Conservation (phyloP, 495 filamentous ascomycete species). For the Xylaria telfairii region DNA sequence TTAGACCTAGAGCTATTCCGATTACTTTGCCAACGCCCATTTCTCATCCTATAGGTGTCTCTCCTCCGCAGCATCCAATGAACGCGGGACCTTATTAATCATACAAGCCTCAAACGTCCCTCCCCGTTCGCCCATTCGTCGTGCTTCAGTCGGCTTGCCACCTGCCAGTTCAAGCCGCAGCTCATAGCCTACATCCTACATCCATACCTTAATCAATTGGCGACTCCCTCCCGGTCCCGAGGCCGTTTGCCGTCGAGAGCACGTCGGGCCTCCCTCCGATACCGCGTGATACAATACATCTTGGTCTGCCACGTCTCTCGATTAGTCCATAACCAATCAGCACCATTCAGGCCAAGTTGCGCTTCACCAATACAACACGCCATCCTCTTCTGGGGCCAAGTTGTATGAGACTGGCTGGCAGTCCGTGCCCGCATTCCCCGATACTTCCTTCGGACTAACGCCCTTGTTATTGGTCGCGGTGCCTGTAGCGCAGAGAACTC, state of each 20-base stretch:
- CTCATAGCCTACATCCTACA: no score
- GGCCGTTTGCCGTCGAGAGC: slow-evolving; percentile 1
- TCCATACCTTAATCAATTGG: background rate
- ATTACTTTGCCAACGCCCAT: background rate
- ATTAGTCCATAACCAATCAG: slow-evolving; percentile 10
- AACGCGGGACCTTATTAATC: background rate
- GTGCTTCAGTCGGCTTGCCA: background rate
- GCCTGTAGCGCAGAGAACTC: background rate
- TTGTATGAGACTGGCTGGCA: background rate
- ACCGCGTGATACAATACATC: slow-evolving; percentile 12
- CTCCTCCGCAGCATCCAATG: background rate
- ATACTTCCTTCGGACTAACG: background rate
- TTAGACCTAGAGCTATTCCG: background rate
- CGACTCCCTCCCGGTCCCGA: slow-evolving; percentile 6
- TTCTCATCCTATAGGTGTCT: no score
- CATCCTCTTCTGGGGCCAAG: background rate
- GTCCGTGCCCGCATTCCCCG: background rate
- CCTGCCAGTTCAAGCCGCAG: slow-evolving; percentile 8
- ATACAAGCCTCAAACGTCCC: background rate
- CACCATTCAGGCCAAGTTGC: background rate
- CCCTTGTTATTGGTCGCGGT: background rate
- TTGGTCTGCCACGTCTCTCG: slow-evolving; percentile 22
- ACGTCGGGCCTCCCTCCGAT: slow-evolving; percentile 15
- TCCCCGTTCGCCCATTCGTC: background rate
- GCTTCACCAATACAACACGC: background rate